A percentile compares a stretch with the other conserved stretches of the same genome.
phyloP scores from a whole-genome alignment of 1,284 basidiomycete species.

The Psilocybe mexicana region DNA sequence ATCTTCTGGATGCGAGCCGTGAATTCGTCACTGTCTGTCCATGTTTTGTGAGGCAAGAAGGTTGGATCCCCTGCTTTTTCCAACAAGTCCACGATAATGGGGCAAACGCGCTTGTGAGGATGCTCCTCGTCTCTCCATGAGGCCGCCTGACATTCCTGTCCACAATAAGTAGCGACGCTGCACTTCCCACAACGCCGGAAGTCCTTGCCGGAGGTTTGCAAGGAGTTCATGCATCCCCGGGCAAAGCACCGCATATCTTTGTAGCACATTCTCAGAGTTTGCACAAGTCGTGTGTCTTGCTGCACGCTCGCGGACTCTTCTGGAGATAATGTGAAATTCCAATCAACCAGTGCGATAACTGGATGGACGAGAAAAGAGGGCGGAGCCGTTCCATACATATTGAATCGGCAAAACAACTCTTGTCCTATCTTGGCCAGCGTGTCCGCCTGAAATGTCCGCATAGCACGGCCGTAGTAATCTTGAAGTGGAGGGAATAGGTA shows the following conservation, averaged over 20 bases:
- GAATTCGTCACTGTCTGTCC: too few species aligned
- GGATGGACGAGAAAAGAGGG: neutral
- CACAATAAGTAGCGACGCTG: neutral
- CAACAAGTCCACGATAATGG: neutral
- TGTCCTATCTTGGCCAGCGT: neutral
- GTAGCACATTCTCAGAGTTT: neutral
- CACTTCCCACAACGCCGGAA: neutral
- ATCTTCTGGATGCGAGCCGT: too few species aligned
- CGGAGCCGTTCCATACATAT: neutral
- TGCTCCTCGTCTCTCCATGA: neutral
- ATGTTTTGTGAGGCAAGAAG: too few species aligned
- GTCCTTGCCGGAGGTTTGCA: neutral
- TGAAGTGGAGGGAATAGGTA: constrained; percentile 3
- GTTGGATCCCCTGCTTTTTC: too few species aligned
- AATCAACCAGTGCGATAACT: neutral
- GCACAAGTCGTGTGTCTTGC: neutral
- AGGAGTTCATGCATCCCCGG: neutral
- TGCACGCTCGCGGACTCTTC: neutral
- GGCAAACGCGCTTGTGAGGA: neutral
- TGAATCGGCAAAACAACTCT: neutral
- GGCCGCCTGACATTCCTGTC: constrained; percentile 1
- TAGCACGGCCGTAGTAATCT: neutral
- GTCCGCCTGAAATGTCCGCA: neutral
- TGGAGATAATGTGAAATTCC: neutral
- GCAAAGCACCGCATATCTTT: neutral